Percentiles rank a stretch among this genome's conserved stretches.
These are phyloP conservation scores for Obba rivulosa DNA, from an alignment of 768 basidiomycete species.

Conservation along the genomic window DNA sequence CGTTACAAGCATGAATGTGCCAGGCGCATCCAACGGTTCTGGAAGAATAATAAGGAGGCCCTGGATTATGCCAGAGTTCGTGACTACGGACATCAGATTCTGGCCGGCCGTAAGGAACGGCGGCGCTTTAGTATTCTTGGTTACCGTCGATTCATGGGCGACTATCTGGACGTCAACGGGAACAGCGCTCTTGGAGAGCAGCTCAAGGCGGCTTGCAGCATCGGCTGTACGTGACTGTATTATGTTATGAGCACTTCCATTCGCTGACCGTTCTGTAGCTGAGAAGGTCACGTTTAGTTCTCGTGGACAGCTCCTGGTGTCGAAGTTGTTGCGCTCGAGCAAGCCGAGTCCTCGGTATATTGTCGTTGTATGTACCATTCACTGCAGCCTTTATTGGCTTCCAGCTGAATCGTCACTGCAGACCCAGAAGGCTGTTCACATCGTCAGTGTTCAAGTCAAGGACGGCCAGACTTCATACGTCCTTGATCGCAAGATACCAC, in stretches of 20 bases:
- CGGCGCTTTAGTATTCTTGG: constrained; percentile 90
- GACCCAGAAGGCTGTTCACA: constrained; percentile 84
- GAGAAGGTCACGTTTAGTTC: constrained; percentile 85
- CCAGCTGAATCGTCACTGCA: constrained; percentile 23
- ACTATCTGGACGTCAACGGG: constrained; percentile 90
- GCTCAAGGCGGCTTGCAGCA: constrained; percentile 62
- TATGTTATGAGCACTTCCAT: neutral
- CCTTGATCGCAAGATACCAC: constrained; percentile 83
- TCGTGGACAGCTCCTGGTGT: constrained; percentile 74
- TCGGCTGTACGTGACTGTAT: constrained; percentile 52
- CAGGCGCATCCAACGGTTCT: constrained; percentile 92
- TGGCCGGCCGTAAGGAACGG: constrained; percentile 90
- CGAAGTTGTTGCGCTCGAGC: constrained; percentile 82
- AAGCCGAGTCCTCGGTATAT: constrained; percentile 89
- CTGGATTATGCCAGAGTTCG: constrained; percentile 85
- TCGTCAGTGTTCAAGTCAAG: constrained; percentile 52
- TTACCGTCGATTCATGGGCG: constrained; percentile 92
- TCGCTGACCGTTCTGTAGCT: constrained; percentile 31
- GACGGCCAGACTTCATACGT: constrained; percentile 54
- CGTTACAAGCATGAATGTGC: constrained; percentile 95
- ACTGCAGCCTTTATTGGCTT: neutral
- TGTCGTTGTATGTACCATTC: constrained; percentile 65
- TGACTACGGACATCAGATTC: constrained; percentile 92
- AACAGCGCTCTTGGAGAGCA: constrained; percentile 74
- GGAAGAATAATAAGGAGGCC: constrained; percentile 96